Conservation (phyloP, 2,329 filamentous ascomycete genomes). For the Hymenoscyphus fructigenus region DNA sequence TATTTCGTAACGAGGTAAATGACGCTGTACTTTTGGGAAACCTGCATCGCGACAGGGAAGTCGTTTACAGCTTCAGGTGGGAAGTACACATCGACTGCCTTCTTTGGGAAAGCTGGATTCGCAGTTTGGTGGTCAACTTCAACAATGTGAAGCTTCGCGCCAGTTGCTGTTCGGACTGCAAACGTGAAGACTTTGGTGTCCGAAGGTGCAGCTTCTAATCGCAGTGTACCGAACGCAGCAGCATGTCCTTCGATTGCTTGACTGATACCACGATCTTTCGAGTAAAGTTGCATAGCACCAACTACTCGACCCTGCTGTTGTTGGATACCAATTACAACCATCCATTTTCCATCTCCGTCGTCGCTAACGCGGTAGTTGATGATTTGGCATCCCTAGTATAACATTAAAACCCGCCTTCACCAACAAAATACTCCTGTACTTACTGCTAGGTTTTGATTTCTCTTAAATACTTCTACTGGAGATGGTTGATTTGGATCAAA, state of each 20-base stretch:
- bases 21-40: constrained; percentile 94
- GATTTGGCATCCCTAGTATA: constrained; percentile 84
- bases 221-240: constrained; percentile 86
- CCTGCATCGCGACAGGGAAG: constrained; percentile 96
- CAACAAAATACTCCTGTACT: constrained; percentile 37
- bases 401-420: constrained; percentile 17
- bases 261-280: constrained; percentile 91
- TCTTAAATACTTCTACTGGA: constrained; percentile 90
- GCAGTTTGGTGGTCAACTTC: constrained; percentile 92
- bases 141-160: constrained; percentile 95
- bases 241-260: constrained; percentile 98
- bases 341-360: constrained; percentile 97
- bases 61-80: constrained; percentile 93
- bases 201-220: constrained; percentile 82
- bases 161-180: constrained; percentile 82
- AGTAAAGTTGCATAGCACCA: constrained; percentile 96
- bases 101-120: constrained; percentile 90
- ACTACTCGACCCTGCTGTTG: constrained; percentile 91
- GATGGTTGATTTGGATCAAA: constrained; percentile 77
- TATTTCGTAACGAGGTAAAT: constrained; percentile 98
- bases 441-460: constrained; percentile 85
- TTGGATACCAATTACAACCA: constrained; percentile 94
- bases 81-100: constrained; percentile 97
- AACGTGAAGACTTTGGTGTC: constrained; percentile 98
- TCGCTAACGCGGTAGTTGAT: constrained; percentile 98